phyloP scores from a whole-genome alignment of 129 eudicot species.

The Silybum marianum region DNA sequence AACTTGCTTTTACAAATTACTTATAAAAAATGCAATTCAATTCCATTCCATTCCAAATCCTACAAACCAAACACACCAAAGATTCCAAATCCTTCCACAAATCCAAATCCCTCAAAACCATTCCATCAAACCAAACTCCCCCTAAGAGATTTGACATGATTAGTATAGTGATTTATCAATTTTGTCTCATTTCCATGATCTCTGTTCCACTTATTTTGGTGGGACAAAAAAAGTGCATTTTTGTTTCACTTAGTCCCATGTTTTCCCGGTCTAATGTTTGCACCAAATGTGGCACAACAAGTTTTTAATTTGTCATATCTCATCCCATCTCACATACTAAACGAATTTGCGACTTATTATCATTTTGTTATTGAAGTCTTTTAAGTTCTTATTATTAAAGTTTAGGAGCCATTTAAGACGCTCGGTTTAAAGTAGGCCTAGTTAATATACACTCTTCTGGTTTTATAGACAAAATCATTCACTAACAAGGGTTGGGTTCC shows the following conservation, averaged over 20 bases:
- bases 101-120: too few relatives aligned
- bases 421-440: neutral
- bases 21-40: too few relatives aligned
- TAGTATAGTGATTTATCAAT: neutral
- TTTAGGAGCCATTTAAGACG: neutral
- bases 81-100: too few relatives aligned
- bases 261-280: neutral
- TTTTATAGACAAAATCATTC: neutral
- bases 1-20: too few relatives aligned
- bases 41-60: too few relatives aligned
- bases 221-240: neutral
- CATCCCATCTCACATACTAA: too few relatives aligned
- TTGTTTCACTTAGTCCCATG: neutral
- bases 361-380: neutral
- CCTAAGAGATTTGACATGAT: neutral
- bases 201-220: neutral
- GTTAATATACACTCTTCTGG: neutral
- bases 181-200: neutral
- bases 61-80: too few relatives aligned
- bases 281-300: neutral
- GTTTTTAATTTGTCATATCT: neutral
- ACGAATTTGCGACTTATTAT: neutral
- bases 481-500: neutral
- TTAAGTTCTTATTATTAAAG: neutral
- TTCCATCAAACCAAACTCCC: too few relatives aligned